Conservation (phyloP, 495 filamentous ascomycete genomes). For the Talaromyces proteolyticus region DNA sequence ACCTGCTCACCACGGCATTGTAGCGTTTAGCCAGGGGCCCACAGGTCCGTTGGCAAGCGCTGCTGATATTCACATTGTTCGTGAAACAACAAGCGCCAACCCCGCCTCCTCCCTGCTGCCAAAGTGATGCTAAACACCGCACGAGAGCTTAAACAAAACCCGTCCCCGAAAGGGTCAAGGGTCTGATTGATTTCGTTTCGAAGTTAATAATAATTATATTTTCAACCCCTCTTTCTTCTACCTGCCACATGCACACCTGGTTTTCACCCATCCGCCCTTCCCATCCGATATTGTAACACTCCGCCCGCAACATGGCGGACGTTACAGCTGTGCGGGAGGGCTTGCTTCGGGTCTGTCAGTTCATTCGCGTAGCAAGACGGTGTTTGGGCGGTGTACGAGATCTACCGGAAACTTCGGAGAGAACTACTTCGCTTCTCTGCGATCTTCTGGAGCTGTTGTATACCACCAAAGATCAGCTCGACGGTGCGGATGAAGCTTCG, state of each 20-base stretch:
- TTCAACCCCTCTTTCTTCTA: too few relatives aligned
- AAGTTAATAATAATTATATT: too few relatives aligned
- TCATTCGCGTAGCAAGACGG: constrained; percentile 14
- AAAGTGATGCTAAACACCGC: neutral
- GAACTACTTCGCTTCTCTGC: constrained; percentile 11
- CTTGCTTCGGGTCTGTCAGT: constrained; percentile 11
- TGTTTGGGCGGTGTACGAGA: constrained; percentile 15
- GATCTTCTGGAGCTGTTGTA: constrained; percentile 19
- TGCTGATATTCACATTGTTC: too few relatives aligned
- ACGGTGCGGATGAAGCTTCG: constrained; percentile 21
- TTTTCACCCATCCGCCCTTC: too few relatives aligned
- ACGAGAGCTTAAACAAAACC: neutral
- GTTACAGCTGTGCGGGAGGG: constrained; percentile 8
- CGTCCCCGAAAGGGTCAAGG: neutral
- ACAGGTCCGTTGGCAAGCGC: too few relatives aligned
- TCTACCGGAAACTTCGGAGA: constrained; percentile 13
- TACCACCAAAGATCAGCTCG: constrained; percentile 20
- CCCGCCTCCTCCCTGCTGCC: neutral
- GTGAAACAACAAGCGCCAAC: neutral
- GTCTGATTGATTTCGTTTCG: neutral
- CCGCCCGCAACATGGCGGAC: constrained; percentile 13
- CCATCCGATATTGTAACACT: neutral
- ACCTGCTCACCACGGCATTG: too few relatives aligned
- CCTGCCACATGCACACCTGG: too few relatives aligned
- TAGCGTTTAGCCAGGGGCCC: too few relatives aligned